Percentiles rank a stretch among this genome's conserved stretches.
phyloP scores from a whole-genome alignment of 768 basidiomycete species.

The Punctularia strigosozonata region DNA sequence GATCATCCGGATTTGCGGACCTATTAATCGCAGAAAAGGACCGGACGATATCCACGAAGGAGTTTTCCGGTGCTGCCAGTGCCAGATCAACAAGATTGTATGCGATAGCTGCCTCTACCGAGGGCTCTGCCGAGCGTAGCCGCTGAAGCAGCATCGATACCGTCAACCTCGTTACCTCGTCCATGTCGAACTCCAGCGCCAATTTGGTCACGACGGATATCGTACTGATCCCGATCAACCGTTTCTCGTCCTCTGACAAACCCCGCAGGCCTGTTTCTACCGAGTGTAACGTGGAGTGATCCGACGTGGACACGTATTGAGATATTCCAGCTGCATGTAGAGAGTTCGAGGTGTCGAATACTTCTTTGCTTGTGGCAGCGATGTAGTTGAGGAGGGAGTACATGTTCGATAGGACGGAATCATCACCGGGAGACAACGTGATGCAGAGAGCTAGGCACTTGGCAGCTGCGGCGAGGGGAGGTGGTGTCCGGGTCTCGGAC shows the following conservation, averaged over 20 bases:
- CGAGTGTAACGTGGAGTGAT: conserved; percentile 40
- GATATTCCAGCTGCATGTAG: conserved; percentile 30
- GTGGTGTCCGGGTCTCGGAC: conserved; percentile 60
- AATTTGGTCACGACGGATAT: conserved; percentile 85
- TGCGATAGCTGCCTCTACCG: conserved; percentile 84
- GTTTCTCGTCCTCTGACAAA: conserved; percentile 74
- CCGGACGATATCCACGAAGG: conserved; percentile 76
- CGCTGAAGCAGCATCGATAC: conserved; percentile 90
- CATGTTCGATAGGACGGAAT: conserved; percentile 88
- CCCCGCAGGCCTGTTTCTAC: conserved; percentile 54
- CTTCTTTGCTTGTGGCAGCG: conserved; percentile 71
- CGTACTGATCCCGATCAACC: conserved; percentile 78
- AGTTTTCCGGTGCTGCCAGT: conserved; percentile 58
- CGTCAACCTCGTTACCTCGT: conserved; percentile 82
- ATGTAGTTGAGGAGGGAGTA: conserved; percentile 94
- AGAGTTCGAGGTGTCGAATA: conserved; percentile 37
- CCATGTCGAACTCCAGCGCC: conserved; percentile 75
- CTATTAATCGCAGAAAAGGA: conserved; percentile 80
- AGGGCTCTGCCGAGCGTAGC: conserved; percentile 72
- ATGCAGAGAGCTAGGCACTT: conserved; percentile 88
- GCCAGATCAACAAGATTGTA: conserved; percentile 89
- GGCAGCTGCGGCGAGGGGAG: conserved; percentile 74
- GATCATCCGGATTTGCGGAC: conserved; percentile 81
- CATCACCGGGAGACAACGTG: conserved; percentile 80
- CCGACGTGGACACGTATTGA: conserved; percentile 25